Conservation (phyloP, 345 rosid species). For the Eucalyptus victrix region DNA sequence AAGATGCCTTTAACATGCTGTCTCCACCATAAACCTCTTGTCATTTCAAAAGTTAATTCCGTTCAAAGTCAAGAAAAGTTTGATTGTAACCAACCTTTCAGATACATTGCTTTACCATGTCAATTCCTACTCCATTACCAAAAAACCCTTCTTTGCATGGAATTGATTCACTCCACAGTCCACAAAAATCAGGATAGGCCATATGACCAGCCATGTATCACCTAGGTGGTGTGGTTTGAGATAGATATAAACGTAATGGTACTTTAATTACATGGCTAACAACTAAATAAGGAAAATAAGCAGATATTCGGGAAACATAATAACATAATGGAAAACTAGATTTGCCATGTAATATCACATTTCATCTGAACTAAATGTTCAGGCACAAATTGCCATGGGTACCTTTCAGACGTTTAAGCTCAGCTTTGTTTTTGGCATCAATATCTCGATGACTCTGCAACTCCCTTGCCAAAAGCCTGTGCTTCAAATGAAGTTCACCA, state of each 20-base stretch:
- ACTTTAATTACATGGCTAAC: neutral
- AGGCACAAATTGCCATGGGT: neutral
- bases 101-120: neutral
- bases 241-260: neutral
- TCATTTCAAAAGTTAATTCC: neutral
- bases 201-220: neutral
- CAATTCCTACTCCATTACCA: neutral
- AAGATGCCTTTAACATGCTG: neutral
- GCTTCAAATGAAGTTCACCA: constrained; percentile 63
- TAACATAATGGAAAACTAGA: neutral
- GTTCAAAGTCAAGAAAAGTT: neutral
- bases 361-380: neutral
- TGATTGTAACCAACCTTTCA: neutral
- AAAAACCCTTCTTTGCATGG: neutral
- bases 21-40: neutral
- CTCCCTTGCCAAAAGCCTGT: constrained; percentile 45
- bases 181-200: neutral
- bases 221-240: neutral
- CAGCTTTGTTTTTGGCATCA: constrained; percentile 61
- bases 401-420: constrained; percentile 66
- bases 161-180: neutral
- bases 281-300: neutral
- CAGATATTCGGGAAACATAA: neutral
- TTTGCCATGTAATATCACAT: neutral
- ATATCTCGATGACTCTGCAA: constrained; percentile 46